A percentile compares a stretch with the other conserved stretches of the same genome.
Evolutionary conservation across 257 asterid species (phyloP).

Genomic region (Nicotiana noctiflora): DNA sequence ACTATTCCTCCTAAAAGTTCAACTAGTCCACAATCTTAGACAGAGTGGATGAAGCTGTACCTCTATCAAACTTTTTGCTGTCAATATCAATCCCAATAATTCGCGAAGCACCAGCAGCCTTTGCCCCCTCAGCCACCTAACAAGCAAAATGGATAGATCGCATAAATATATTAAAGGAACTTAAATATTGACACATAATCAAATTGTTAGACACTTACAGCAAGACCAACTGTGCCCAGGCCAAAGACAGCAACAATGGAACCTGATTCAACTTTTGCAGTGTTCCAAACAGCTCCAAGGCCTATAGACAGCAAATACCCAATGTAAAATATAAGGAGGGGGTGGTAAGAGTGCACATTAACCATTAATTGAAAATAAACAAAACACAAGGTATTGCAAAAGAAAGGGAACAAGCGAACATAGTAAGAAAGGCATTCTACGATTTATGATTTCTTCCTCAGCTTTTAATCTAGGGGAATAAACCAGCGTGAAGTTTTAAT

Average conservation of each 20-base stretch:
- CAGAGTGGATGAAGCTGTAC: constrained; percentile 22
- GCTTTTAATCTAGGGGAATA: background rate
- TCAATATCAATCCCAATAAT: constrained; percentile 92
- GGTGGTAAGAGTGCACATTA: background rate
- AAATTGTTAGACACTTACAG: constrained; percentile 49
- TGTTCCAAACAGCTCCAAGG: constrained; percentile 99
- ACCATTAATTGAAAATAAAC: background rate
- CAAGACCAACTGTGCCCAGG: constrained; percentile 96
- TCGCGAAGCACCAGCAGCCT: constrained; percentile 96
- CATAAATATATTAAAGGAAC: background rate
- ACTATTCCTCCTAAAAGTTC: background rate
- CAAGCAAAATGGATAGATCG: background rate
- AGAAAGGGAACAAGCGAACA: background rate
- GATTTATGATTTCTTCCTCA: background rate
- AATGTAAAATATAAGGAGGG: background rate
- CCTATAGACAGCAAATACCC: constrained; percentile 35
- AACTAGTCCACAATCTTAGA: constrained; percentile 1
- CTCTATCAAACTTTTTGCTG: constrained; percentile 68
- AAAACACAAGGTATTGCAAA: background rate
- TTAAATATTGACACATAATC: background rate
- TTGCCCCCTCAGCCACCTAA: constrained; percentile 99
- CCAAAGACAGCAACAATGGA: constrained; percentile 94
- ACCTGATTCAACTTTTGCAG: constrained; percentile 94
- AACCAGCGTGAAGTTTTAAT: background rate
- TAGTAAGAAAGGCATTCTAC: background rate